Conservation (phyloP, 495 filamentous ascomycete genomes). For the Aspergillus homomorphus region DNA sequence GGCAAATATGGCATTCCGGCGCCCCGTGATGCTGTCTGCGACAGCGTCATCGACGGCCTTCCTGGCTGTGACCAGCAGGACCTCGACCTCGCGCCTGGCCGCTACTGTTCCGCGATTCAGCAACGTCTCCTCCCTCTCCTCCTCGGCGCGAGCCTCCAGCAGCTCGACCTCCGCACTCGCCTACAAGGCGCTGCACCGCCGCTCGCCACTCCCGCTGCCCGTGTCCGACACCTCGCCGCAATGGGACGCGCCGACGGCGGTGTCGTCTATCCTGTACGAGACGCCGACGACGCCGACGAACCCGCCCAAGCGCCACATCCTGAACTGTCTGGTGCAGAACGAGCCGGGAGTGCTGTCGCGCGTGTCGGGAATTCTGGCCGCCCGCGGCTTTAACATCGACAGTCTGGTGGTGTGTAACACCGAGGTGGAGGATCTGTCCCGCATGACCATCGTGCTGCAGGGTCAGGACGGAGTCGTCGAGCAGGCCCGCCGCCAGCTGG, state of each 20-base stretch:
- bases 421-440: constrained; percentile 93
- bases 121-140: constrained; percentile 19
- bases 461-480: constrained; percentile 97
- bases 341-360: constrained; percentile 96
- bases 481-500: constrained; percentile 91
- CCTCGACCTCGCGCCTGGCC: constrained; percentile 36
- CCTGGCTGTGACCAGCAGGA: constrained; percentile 31
- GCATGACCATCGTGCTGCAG: constrained; percentile 96
- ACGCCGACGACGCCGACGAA: constrained; percentile 79
- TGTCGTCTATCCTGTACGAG: constrained; percentile 98
- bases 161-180: constrained; percentile 87
- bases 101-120: constrained; percentile 37
- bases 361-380: constrained; percentile 93
- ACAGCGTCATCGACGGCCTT: constrained; percentile 34
- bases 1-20: constrained; percentile 49
- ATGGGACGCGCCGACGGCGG: constrained; percentile 93
- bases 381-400: constrained; percentile 98
- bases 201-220: constrained; percentile 77
- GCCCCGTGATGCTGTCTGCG: constrained; percentile 40
- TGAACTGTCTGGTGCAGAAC: constrained; percentile 99
- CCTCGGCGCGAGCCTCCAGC: constrained; percentile 31
- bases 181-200: constrained; percentile 95
- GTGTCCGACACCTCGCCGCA: constrained; percentile 67
- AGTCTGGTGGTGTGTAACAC: constrained; percentile 96
- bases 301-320: constrained; percentile 87